A percentile compares a stretch with the other conserved stretches of the same genome.
These are phyloP conservation scores for Cladosporium cucumerinum DNA, from an alignment of 2,329 filamentous ascomycete genomes.

Conservation along the genomic window DNA sequence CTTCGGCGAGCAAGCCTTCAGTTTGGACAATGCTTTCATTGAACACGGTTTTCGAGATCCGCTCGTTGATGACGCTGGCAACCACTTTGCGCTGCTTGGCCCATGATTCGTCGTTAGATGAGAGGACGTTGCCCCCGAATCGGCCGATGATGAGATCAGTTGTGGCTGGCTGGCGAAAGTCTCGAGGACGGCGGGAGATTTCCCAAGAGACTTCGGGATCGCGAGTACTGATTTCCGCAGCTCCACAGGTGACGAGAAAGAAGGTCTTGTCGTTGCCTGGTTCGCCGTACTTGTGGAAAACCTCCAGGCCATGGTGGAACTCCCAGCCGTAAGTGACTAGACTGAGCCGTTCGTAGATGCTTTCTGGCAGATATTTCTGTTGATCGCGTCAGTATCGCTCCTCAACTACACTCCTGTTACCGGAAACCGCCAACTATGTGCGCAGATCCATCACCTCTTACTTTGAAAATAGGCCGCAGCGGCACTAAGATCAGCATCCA, in stretches of 20 bases:
- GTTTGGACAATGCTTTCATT: constrained; percentile 30
- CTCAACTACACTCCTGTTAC: neutral
- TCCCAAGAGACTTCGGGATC: constrained; percentile 26
- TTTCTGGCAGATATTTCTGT: constrained; percentile 23
- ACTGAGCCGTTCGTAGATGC: constrained; percentile 22
- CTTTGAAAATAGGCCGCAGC: constrained; percentile 17
- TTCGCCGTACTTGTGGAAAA: constrained; percentile 20
- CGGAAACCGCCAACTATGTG: neutral
- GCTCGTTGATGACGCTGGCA: constrained; percentile 34
- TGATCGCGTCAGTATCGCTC: neutral
- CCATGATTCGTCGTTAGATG: constrained; percentile 29
- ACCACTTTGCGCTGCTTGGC: constrained; percentile 33
- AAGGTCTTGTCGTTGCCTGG: constrained; percentile 23
- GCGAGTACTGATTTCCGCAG: constrained; percentile 26
- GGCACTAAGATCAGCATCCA: constrained; percentile 29
- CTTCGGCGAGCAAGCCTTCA: constrained; percentile 27
- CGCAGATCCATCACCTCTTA: neutral
- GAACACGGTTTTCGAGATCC: constrained; percentile 33
- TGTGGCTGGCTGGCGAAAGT: constrained; percentile 25
- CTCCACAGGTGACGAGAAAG: constrained; percentile 24
- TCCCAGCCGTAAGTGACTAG: constrained; percentile 30
- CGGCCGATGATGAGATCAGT: constrained; percentile 23
- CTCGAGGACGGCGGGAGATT: constrained; percentile 23
- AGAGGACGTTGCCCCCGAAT: constrained; percentile 30
- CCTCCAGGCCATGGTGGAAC: constrained; percentile 23